Conservation (phyloP, 1,284 basidiomycete genomes). For the Hemileia vastatrix region DNA sequence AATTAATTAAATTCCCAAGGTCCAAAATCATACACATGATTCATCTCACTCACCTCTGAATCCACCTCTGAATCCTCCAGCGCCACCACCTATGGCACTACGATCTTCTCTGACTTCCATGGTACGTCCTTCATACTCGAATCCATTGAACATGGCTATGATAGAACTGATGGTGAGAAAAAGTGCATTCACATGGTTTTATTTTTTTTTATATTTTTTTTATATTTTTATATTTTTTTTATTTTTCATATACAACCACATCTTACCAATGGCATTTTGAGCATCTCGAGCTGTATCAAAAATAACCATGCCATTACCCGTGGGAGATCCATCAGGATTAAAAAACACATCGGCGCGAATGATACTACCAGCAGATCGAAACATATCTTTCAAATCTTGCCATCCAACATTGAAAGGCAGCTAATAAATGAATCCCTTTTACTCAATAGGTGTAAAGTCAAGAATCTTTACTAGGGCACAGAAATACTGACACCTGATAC, state of each 20-base stretch:
- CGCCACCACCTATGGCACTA: slow-evolving; percentile 40
- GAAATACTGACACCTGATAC: slow-evolving; percentile 13
- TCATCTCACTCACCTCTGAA: slow-evolving; percentile 38
- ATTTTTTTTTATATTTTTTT: neutral
- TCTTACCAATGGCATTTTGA: slow-evolving; percentile 73
- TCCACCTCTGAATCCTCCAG: slow-evolving; percentile 47
- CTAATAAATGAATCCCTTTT: slow-evolving; percentile 50
- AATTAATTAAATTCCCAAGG: too few species aligned
- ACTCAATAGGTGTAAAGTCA: slow-evolving; percentile 2
- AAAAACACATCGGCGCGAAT: slow-evolving; percentile 90
- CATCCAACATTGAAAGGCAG: slow-evolving; percentile 89
- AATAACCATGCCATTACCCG: slow-evolving; percentile 88
- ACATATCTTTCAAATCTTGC: slow-evolving; percentile 97
- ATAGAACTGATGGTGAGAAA: slow-evolving; percentile 11
- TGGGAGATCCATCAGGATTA: slow-evolving; percentile 78
- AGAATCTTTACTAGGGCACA: neutral
- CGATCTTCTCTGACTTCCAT: slow-evolving; percentile 78
- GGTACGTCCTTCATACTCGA: slow-evolving; percentile 82
- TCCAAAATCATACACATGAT: slow-evolving; percentile 2
- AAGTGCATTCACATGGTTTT: neutral
- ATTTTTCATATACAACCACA: neutral
- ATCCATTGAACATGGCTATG: slow-evolving; percentile 81
- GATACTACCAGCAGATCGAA: slow-evolving; percentile 86
- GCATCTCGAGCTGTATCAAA: slow-evolving; percentile 86
- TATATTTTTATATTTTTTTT: neutral